Evolutionary conservation across 2,329 filamentous ascomycete species (phyloP).

Genomic region (Thelonectria blattea): DNA sequence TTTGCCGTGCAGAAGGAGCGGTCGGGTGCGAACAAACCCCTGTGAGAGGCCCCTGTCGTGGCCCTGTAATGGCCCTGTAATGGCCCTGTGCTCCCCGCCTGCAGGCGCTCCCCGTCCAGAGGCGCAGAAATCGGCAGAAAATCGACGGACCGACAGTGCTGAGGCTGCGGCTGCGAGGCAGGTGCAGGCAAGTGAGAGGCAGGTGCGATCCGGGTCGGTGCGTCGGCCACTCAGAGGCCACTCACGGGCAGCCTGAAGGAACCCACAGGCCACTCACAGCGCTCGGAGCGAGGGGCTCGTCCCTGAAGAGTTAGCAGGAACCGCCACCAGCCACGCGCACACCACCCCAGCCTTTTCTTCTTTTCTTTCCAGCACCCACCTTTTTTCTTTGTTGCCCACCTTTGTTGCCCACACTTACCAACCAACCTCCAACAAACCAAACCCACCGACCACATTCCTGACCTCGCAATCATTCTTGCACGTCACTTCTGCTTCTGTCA

Average conservation of each 20-base stretch:
- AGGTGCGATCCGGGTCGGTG: background rate
- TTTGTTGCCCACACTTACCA: constrained; percentile 20
- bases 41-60: constrained; percentile 4
- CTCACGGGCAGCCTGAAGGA: too few species aligned
- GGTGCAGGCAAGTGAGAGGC: constrained; percentile 11
- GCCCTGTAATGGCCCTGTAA: constrained; percentile 2
- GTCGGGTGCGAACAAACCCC: constrained; percentile 2
- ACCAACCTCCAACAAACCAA: constrained; percentile 13
- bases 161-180: constrained; percentile 1
- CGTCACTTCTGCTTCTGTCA: constrained; percentile 29
- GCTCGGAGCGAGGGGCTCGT: constrained; percentile 18
- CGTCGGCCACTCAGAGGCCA: constrained; percentile 6
- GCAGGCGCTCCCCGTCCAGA: constrained; percentile 6
- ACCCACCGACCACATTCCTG: constrained; percentile 36
- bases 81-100: background rate
- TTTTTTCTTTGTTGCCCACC: background rate
- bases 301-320: constrained; percentile 37
- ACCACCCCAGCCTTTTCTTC: constrained; percentile 41
- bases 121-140: constrained; percentile 3
- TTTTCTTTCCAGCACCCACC: constrained; percentile 22
- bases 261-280: background rate
- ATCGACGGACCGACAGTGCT: background rate
- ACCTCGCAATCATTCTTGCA: constrained; percentile 38
- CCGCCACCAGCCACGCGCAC: constrained; percentile 40
- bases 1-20: constrained; percentile 11